Conservation (phyloP, 345 rosid species). For the Citrus australasica region DNA sequence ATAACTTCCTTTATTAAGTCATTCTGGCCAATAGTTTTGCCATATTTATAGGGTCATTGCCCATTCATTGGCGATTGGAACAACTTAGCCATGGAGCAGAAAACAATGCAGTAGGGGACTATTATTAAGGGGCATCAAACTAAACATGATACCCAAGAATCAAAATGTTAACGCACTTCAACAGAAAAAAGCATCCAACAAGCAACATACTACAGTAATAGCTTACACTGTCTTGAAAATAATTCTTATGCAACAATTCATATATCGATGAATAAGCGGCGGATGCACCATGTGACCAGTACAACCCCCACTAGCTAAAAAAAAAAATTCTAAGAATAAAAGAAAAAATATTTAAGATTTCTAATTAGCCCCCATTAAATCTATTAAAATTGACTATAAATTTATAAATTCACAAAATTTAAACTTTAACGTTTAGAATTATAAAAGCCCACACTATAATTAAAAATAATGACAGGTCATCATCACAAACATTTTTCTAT, state of each 20-base stretch:
- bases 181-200: neutral
- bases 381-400: no score
- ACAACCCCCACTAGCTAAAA: no score
- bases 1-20: neutral
- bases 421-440: no score
- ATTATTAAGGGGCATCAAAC: neutral
- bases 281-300: no score
- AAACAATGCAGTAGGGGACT: neutral
- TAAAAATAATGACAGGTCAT: no score
- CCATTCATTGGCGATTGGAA: neutral
- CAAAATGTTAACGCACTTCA: neutral
- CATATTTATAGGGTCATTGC: neutral
- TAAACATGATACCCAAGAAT: neutral
- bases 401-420: no score
- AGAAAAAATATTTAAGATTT: no score
- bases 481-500: no score
- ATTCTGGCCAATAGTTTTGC: neutral
- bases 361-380: no score
- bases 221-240: neutral
- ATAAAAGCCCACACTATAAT: no score
- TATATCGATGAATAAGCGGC: neutral
- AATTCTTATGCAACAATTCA: neutral
- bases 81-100: neutral
- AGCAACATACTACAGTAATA: neutral
- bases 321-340: no score